Evolutionary conservation across 176 grass and related monocot species (phyloP).

Genomic region (Oropetium thomaeum): DNA sequence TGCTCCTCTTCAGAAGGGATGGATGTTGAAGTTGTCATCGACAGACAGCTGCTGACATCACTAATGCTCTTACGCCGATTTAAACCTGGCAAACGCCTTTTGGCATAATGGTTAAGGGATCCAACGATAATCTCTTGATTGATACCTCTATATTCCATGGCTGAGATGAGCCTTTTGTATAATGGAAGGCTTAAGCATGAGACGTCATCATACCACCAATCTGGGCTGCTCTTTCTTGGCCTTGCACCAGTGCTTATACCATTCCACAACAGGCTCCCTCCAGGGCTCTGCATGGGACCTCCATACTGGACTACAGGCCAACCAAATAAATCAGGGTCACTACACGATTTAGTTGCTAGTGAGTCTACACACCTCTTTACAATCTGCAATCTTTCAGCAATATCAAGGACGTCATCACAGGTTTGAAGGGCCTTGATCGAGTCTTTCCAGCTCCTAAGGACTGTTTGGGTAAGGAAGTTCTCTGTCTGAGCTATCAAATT

Average conservation of each 20-base stretch:
- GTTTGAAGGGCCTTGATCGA: slow-evolving; percentile 71
- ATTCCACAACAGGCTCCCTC: slow-evolving; percentile 81
- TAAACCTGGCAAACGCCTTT: slow-evolving; percentile 68
- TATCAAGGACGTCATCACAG: slow-evolving; percentile 63
- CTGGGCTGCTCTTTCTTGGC: slow-evolving; percentile 51
- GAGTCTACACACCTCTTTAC: slow-evolving; percentile 72
- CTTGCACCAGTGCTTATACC: slow-evolving; percentile 77
- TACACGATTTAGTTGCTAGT: slow-evolving; percentile 60
- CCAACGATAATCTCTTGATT: slow-evolving; percentile 63
- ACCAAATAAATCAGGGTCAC: slow-evolving; percentile 49
- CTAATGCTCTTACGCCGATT: slow-evolving; percentile 70
- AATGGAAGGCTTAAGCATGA: slow-evolving; percentile 69
- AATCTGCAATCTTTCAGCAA: slow-evolving; percentile 75
- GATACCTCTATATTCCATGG: slow-evolving; percentile 65
- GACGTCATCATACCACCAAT: slow-evolving; percentile 95
- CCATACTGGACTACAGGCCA: slow-evolving; percentile 51
- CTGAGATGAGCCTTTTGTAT: slow-evolving; percentile 70
- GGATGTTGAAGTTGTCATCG: slow-evolving; percentile 32
- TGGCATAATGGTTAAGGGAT: slow-evolving; percentile 74
- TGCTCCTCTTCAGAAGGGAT: slow-evolving; percentile 74
- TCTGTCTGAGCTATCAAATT: slow-evolving; percentile 76
- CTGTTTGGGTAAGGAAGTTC: slow-evolving; percentile 64
- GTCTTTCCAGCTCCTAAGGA: slow-evolving; percentile 81
- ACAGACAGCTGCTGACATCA: slow-evolving; percentile 45
- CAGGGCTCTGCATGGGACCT: slow-evolving; percentile 61